Evolutionary conservation across 352 stramenopile species (phyloP).

Genomic region (Pythium apleroticum): DNA sequence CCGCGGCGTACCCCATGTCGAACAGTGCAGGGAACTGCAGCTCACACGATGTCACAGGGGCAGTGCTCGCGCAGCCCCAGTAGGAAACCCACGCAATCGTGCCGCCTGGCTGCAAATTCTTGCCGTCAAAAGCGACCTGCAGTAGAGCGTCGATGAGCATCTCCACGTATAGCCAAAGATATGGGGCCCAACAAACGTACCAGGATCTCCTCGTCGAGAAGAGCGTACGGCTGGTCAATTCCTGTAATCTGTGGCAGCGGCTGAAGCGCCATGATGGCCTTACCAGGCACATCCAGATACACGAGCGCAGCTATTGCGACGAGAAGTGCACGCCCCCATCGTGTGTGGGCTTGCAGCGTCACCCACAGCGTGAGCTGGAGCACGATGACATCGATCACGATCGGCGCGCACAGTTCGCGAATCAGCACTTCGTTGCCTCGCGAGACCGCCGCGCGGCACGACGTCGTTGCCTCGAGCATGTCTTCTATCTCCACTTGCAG

Average conservation of each 20-base stretch:
- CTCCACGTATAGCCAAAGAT: not conserved
- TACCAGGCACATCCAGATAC: constrained; percentile 45
- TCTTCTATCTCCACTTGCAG: constrained; percentile 43
- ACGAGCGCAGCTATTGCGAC: constrained; percentile 41
- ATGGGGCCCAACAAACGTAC: constrained; percentile 17
- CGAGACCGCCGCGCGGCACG: constrained; percentile 44
- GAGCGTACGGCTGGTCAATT: constrained; percentile 66
- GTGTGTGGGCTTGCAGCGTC: constrained; percentile 51
- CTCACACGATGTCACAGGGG: constrained; percentile 57
- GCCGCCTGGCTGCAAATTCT: constrained; percentile 73
- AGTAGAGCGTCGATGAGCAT: not conserved
- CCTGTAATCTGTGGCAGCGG: constrained; percentile 51
- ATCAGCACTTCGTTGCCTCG: constrained; percentile 45
- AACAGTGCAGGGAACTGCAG: constrained; percentile 73
- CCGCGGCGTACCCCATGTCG: constrained; percentile 56
- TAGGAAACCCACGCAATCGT: constrained; percentile 78
- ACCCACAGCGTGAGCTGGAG: constrained; percentile 45
- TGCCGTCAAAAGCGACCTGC: constrained; percentile 58
- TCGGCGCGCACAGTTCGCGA: constrained; percentile 58
- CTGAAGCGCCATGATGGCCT: constrained; percentile 55
- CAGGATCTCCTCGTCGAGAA: constrained; percentile 74
- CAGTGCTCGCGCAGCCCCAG: constrained; percentile 71
- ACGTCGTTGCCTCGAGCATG: constrained; percentile 31
- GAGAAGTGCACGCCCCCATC: constrained; percentile 56
- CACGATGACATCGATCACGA: constrained; percentile 46